Evolutionary conservation across 73 alveolate species (phyloP), one percentile per base, ranked within the genome.

Genomic region (Breviolum minutum): DNA sequence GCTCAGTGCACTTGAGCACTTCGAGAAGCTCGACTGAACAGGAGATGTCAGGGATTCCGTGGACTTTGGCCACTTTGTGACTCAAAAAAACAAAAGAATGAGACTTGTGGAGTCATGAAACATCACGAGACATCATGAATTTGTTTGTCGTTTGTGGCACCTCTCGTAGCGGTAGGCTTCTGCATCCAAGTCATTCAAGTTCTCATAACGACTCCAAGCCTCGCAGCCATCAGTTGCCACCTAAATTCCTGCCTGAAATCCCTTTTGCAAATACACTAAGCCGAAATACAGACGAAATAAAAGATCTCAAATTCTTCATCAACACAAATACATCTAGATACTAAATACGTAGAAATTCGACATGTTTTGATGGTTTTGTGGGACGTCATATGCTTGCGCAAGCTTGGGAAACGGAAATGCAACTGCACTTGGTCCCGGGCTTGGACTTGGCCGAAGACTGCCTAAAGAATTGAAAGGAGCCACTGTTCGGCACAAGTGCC

Each of bases 181-280:
- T 13, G 86, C 97, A n/a, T 90, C 97, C 76, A 90, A 81, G 88
- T 90, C 97, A 62, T 71, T 90, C 77, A 90, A 30, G 20, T 90
- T 73, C 76, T 90, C 97, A 54, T 90, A 90, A 12, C 97, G 84
- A 32, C 97, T 90, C 97, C 97, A 90, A 9, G 97, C 97, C 97
- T 90, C 40, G 69, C 9, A 5, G 82, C 20, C 82, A 12, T 73
- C 29, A 19, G 17, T 73, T 73, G 82, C 27, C 82, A 12, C 27
- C 27, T 1, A 12, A 6, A 4, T 12, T 73, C 82, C 40, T 73
- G 24, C 40, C 40, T 24, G 9, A 40, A 9, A 16, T 40, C 60
- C 20, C 20, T 12, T 30, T 20, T 16, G 9, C 82, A 26, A 73
- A 26, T 27, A 29, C 12, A 27, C 20, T 2, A 2, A 22, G 77